Evolutionary conservation across 495 filamentous ascomycete species (phyloP), one percentile per base, ranked within the genome.

Genomic region (Tetracladium setigerum): DNA sequence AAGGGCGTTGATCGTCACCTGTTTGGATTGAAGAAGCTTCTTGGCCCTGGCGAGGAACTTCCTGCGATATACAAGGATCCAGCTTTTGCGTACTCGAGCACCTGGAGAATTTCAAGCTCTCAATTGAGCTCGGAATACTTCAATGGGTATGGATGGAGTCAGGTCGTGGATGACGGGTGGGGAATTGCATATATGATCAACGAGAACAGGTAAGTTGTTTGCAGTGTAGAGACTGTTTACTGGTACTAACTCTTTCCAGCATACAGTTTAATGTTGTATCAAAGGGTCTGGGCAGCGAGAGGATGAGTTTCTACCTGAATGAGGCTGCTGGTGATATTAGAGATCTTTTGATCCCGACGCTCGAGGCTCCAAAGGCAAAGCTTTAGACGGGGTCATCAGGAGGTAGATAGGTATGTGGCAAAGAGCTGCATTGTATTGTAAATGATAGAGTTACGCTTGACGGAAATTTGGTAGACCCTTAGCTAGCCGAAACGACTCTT

Each of bases 141-240:
- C 73, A 97, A 99, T 62, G 94, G 94, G 13, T 99, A 99, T 70
- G 94, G 94, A 27, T 99, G 94, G 94, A 94, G 87, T 61, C 91
- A 99, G 76, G 94, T 99, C 15, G 84, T 97, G 47, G 91, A 97
- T 62, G 87, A 83, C 32, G 92, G 92, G 13, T 99, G 87, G 64
- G 92, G 94, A 16, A 95, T 99, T 65, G 94, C 94, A 11, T 99
- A 99, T 59, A 99, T 99, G 94, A 96, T 99, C 59, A 99, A 99
- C 61, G 92, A 99, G 76, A 95, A 94, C 66, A 77, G 68, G 74
- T 76, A 61, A 66, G 70, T 65, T 60, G 52, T 47, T 53, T 16
- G 8, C 13, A 34, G 22, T 27, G 22, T 27, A 3, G 22, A 37
- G 14, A 19, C 10, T 12, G 32, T 27, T 27, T 7, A 27, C 7